Conservation (phyloP, 495 filamentous ascomycete species). For the Penicillium paradoxum region DNA sequence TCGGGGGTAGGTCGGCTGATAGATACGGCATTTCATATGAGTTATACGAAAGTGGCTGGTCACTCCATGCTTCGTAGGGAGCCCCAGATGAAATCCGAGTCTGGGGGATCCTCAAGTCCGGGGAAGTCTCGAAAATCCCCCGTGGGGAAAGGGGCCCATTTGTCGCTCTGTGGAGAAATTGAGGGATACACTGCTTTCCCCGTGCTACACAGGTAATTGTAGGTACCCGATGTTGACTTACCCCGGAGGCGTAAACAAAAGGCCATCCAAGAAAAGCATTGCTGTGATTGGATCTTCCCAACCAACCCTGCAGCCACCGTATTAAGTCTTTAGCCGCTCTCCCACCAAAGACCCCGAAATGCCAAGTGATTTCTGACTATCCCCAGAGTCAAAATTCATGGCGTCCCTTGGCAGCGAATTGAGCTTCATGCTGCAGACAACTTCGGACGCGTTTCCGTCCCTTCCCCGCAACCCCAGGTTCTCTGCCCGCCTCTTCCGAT, state of each 20-base stretch:
- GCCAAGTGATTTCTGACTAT: background rate
- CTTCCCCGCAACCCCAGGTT: constrained; percentile 11
- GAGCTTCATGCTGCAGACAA: background rate
- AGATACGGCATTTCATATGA: constrained; percentile 8
- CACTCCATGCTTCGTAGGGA: no score
- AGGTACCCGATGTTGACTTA: no score
- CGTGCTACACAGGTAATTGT: no score
- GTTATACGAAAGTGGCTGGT: background rate
- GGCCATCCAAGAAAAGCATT: no score
- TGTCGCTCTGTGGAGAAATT: no score
- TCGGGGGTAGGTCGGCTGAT: constrained; percentile 1
- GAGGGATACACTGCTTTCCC: no score
- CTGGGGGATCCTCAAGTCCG: constrained; percentile 6
- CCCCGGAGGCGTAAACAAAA: no score
- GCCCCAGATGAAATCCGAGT: background rate
- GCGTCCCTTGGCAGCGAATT: constrained; percentile 7
- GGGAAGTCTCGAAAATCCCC: constrained; percentile 2
- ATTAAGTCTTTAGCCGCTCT: background rate
- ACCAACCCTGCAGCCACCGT: background rate
- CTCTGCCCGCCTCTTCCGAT: background rate
- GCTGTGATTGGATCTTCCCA: no score
- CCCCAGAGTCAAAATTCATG: background rate
- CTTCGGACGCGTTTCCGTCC: background rate
- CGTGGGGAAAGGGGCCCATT: constrained; percentile 4
- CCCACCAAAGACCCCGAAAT: background rate